Conservation (phyloP, 495 filamentous ascomycete species). For the Echria macrotheca region DNA sequence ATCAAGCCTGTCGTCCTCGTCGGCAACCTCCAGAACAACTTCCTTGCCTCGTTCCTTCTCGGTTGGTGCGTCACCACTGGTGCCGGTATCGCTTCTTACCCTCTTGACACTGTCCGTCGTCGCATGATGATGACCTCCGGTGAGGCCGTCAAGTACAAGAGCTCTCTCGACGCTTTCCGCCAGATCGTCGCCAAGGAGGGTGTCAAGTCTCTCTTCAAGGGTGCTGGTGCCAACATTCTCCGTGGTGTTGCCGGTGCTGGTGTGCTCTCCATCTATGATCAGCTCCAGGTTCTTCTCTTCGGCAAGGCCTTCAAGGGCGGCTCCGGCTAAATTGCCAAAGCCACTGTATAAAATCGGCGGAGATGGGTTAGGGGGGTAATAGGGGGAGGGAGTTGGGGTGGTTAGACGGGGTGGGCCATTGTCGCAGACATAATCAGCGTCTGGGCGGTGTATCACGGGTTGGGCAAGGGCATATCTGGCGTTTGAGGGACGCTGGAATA, state of each 20-base stretch:
- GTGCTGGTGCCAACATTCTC: conserved; percentile 99
- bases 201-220: conserved; percentile 98
- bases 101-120: conserved; percentile 98
- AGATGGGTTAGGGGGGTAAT: conserved; percentile 26
- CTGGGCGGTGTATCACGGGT: conserved; percentile 25
- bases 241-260: conserved; percentile 99
- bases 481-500: conserved; percentile 30
- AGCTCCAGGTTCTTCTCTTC: conserved; percentile 97
- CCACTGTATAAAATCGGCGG: conserved; percentile 31
- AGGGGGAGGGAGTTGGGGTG: conserved; percentile 15
- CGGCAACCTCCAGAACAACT: conserved; percentile 91
- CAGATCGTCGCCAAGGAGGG: conserved; percentile 98
- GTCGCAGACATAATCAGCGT: conserved; percentile 18
- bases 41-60: conserved; percentile 97
- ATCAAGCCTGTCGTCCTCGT: conserved; percentile 97
- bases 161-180: conserved; percentile 85
- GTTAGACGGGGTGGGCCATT: conserved; percentile 22
- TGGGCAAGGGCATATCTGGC: conserved; percentile 29
- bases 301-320: conserved; percentile 98
- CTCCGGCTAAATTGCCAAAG: conserved; percentile 59
- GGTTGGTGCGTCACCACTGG: conserved; percentile 99
- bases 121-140: conserved; percentile 99
- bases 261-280: conserved; percentile 99
- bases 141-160: conserved; percentile 99
- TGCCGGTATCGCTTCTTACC: conserved; percentile 99